These are phyloP conservation scores for Pholiota conissans DNA, from an alignment of 768 basidiomycete species.

Conservation along the genomic window DNA sequence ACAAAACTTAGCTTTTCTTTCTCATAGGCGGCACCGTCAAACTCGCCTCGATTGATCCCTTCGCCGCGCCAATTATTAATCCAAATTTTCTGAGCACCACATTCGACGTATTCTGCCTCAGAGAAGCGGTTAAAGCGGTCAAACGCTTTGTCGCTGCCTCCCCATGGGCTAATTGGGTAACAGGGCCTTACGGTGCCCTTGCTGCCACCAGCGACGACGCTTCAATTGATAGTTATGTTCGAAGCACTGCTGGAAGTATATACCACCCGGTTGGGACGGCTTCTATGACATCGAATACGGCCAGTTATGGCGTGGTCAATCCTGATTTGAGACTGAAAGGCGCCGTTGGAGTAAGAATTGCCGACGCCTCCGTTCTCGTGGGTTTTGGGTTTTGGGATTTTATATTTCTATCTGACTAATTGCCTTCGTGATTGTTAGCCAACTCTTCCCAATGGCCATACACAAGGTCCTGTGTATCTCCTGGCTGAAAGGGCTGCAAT, in stretches of 20 bases:
- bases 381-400: conserved; percentile 8
- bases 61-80: conserved; percentile 47
- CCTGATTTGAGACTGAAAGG: conserved; percentile 33
- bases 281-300: conserved; percentile 22
- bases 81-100: conserved; percentile 39
- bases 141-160: conserved; percentile 21
- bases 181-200: conserved; percentile 17
- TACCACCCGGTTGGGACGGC: conserved; percentile 32
- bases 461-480: neutral
- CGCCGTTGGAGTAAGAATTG: conserved; percentile 30
- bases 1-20: neutral
- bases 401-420: neutral
- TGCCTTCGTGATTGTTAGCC: neutral
- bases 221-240: conserved; percentile 22
- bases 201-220: conserved; percentile 21
- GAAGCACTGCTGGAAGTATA: conserved; percentile 18
- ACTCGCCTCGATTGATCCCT: conserved; percentile 44
- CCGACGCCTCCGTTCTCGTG: conserved; percentile 37
- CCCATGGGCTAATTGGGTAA: conserved; percentile 29
- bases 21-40: conserved; percentile 32
- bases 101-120: conserved; percentile 28
- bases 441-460: neutral
- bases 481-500: neutral
- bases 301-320: conserved; percentile 29
- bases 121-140: conserved; percentile 21